Percentiles rank a stretch among this genome's conserved stretches.
These are phyloP conservation scores for Talaromyces islandicus DNA, from an alignment of 2,329 filamentous ascomycete species.

Conservation along the genomic window DNA sequence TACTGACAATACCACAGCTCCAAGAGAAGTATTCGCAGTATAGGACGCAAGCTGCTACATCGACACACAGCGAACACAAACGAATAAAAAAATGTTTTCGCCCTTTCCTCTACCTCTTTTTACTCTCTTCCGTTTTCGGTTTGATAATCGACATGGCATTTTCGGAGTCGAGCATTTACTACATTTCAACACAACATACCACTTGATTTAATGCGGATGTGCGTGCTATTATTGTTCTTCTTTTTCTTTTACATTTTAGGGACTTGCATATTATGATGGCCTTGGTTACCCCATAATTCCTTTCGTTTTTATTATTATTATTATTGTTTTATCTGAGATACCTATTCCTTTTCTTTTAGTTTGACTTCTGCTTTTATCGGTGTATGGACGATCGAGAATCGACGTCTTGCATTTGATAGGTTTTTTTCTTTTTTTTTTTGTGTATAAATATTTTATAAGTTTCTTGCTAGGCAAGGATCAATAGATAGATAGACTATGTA, in stretches of 20 bases:
- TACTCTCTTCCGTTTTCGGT: background rate
- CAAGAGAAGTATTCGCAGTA: constrained; percentile 28
- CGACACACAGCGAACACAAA: constrained; percentile 1
- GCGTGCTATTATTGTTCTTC: background rate
- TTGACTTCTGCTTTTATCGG: background rate
- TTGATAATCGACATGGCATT: background rate
- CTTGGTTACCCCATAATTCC: background rate
- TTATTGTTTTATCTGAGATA: background rate
- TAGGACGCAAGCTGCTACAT: constrained; percentile 31
- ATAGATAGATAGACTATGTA: background rate
- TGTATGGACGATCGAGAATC: background rate
- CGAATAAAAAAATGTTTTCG: background rate
- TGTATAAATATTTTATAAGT: background rate
- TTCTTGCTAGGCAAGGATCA: background rate
- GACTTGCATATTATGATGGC: background rate
- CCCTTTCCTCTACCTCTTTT: background rate
- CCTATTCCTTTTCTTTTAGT: background rate
- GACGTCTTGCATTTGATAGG: background rate
- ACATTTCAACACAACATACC: background rate
- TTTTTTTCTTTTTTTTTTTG: background rate
- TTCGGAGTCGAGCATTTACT: background rate
- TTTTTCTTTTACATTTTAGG: background rate
- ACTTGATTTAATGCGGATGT: background rate
- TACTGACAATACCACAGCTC: constrained; percentile 14
- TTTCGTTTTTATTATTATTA: background rate